These are phyloP conservation scores for Boletus rufocinnamomeus DNA, from an alignment of 768 basidiomycete species.

Conservation along the genomic window DNA sequence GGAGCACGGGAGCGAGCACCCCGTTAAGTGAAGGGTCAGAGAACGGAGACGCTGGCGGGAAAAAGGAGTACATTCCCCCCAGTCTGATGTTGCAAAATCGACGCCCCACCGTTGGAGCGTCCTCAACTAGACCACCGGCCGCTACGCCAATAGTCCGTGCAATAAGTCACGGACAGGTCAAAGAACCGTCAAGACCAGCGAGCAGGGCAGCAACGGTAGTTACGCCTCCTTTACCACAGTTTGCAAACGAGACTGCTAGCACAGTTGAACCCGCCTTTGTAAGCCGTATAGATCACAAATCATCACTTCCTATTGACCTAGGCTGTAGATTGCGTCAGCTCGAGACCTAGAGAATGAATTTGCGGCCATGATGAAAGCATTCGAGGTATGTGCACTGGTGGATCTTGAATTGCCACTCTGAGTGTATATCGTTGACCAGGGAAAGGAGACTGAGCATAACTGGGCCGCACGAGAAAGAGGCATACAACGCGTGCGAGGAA, in stretches of 20 bases:
- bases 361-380: conserved; percentile 70
- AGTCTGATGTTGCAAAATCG: conserved; percentile 61
- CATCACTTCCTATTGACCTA: conserved; percentile 1
- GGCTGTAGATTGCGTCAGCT: conserved; percentile 74
- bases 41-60: conserved; percentile 38
- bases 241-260: conserved; percentile 41
- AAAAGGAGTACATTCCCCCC: conserved; percentile 73
- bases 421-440: conserved; percentile 45
- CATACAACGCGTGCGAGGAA: conserved; percentile 78
- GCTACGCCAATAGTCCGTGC: conserved; percentile 42
- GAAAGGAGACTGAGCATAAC: conserved; percentile 97
- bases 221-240: conserved; percentile 45
- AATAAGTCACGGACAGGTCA: conserved; percentile 50
- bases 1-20: conserved; percentile 43
- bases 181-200: conserved; percentile 53
- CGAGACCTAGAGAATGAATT: conserved; percentile 89
- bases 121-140: conserved; percentile 25
- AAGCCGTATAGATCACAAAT: conserved; percentile 30
- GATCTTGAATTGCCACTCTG: not conserved
- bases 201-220: conserved; percentile 57
- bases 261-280: conserved; percentile 73
- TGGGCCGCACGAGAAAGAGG: conserved; percentile 84
- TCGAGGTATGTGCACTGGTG: conserved; percentile 58
- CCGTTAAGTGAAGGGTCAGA: conserved; percentile 62
- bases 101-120: conserved; percentile 45